phyloP scores from a whole-genome alignment of 306 rosid genomes.

The Acacia melanoxylon region DNA sequence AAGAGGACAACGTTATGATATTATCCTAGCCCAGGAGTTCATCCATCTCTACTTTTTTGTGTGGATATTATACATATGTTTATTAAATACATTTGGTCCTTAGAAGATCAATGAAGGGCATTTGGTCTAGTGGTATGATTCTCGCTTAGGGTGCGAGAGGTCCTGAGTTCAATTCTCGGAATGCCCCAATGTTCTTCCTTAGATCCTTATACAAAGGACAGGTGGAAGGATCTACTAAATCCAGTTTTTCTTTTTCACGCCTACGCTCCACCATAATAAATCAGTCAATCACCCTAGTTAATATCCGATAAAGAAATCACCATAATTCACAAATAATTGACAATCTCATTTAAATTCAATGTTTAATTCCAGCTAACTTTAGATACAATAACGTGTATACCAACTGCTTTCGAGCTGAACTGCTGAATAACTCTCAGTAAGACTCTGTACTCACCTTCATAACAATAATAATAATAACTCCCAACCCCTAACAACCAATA shows the following conservation, averaged over 20 bases:
- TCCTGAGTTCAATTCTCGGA: slow-evolving; percentile 56
- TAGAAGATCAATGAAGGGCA: slow-evolving; percentile 10
- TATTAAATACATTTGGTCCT: no score
- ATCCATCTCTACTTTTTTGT: no score
- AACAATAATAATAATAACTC: slow-evolving; percentile 12
- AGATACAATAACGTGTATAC: slow-evolving; percentile 25
- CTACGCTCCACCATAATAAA: not conserved
- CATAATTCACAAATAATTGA: not conserved
- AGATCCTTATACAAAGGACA: no score
- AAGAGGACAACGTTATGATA: no score
- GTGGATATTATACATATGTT: no score
- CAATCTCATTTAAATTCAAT: slow-evolving; percentile 9
- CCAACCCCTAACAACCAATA: slow-evolving; percentile 24
- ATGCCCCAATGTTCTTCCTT: no score
- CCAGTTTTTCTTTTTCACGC: no score
- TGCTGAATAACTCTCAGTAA: not conserved
- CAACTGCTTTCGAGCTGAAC: slow-evolving; percentile 1
- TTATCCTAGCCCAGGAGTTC: no score
- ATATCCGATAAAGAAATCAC: not conserved
- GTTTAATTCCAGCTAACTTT: slow-evolving; percentile 14
- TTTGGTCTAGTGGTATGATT: slow-evolving; percentile 73
- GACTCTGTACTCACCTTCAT: slow-evolving; percentile 10
- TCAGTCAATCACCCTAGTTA: not conserved
- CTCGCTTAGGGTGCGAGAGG: slow-evolving; percentile 79
- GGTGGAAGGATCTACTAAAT: no score